Evolutionary conservation across 2,329 filamentous ascomycete genomes (phyloP).

Genomic region (Aureobasidium sp.): DNA sequence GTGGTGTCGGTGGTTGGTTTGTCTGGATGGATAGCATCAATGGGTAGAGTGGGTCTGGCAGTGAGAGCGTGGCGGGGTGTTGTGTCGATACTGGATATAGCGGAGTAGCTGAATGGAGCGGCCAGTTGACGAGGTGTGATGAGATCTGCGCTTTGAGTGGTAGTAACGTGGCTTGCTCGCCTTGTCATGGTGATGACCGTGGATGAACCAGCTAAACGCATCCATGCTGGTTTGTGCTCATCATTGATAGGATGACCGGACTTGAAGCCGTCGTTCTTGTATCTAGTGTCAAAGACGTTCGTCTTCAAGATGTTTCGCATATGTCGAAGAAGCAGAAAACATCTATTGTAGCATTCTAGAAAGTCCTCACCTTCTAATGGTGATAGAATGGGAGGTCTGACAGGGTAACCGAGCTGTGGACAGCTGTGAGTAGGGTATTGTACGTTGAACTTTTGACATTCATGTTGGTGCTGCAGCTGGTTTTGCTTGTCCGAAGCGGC

Average conservation of each 20-base stretch:
- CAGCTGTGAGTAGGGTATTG: background rate
- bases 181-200: background rate
- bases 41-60: background rate
- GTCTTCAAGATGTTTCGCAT: background rate
- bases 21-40: background rate
- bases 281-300: background rate
- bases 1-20: background rate
- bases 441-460: background rate
- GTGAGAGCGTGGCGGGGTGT: background rate
- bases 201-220: background rate
- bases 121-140: background rate
- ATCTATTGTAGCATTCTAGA: background rate
- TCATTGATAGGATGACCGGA: background rate
- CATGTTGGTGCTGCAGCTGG: background rate
- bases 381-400: background rate
- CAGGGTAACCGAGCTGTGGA: background rate
- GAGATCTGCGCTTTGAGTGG: background rate
- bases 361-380: background rate
- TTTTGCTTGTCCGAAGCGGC: background rate
- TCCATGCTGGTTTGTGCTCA: background rate
- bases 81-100: background rate
- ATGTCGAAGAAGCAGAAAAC: background rate
- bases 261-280: background rate
- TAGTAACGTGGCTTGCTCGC: background rate
- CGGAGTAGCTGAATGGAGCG: background rate